These are phyloP conservation scores for Arthromyces matolae DNA, from an alignment of 768 basidiomycete genomes.

Conservation along the genomic window DNA sequence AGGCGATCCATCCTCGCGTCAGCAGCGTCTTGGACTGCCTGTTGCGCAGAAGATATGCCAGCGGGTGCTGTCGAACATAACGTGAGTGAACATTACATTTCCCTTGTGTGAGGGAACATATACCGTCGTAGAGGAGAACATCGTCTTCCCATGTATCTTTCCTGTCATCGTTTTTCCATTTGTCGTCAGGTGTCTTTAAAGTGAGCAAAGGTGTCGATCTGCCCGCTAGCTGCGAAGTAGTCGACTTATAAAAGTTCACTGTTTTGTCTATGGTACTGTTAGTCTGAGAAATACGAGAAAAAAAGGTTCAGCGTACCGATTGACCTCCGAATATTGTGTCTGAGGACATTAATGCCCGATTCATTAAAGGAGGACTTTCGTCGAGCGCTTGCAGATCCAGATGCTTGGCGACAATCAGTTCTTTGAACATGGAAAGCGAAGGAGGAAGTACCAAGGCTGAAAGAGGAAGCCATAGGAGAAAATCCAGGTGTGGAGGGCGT, in stretches of 20 bases:
- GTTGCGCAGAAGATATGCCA: constrained; percentile 49
- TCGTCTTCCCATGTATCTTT: constrained; percentile 52
- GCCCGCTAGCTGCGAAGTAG: constrained; percentile 42
- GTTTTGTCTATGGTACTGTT: constrained; percentile 53
- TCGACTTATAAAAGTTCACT: constrained; percentile 62
- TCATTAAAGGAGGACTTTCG: constrained; percentile 22
- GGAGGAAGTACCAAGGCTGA: constrained; percentile 9
- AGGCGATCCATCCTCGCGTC: constrained; percentile 63
- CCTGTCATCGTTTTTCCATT: constrained; percentile 21
- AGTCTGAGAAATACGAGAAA: not conserved
- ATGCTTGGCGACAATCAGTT: not conserved
- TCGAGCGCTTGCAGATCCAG: constrained; percentile 5
- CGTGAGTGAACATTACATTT: not conserved
- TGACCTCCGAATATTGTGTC: constrained; percentile 69
- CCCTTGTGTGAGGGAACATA: constrained; percentile 1
- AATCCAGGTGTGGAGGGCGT: constrained; percentile 3
- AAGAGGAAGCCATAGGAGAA: constrained; percentile 12
- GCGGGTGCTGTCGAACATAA: constrained; percentile 37
- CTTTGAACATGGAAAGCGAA: not conserved
- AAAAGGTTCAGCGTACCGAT: constrained; percentile 47
- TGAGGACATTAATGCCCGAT: constrained; percentile 42
- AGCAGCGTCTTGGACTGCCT: constrained; percentile 49
- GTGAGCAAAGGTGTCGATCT: constrained; percentile 42
- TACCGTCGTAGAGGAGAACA: constrained; percentile 41
- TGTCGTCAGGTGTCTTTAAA: constrained; percentile 32